These are phyloP conservation scores for Erodium texanum DNA, from an alignment of 441 rosid genomes.

Conservation along the genomic window DNA sequence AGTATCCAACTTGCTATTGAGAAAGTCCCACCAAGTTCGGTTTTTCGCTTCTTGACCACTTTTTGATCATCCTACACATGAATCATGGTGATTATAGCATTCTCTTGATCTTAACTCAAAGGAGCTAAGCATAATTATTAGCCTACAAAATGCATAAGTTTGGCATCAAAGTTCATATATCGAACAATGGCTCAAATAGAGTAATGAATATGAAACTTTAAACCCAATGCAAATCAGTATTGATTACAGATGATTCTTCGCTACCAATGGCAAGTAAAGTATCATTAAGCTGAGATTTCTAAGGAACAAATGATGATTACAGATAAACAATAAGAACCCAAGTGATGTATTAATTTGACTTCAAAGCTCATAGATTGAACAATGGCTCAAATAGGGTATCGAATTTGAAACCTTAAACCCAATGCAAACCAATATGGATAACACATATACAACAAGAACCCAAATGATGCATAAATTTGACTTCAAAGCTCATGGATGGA, in stretches of 20 bases:
- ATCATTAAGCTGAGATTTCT: not conserved
- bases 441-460: too few relatives aligned
- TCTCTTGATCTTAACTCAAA: too few relatives aligned
- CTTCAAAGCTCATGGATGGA: not conserved
- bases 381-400: not conserved
- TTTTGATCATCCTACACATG: constrained; percentile 68
- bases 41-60: constrained; percentile 73
- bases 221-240: too few relatives aligned
- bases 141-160: too few relatives aligned
- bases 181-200: too few relatives aligned
- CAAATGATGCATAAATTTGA: not conserved
- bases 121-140: too few relatives aligned
- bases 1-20: constrained; percentile 96
- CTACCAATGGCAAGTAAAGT: not conserved
- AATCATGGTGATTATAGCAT: constrained; percentile 2
- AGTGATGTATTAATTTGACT: not conserved
- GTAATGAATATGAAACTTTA: too few relatives aligned
- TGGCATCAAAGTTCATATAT: too few relatives aligned
- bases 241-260: too few relatives aligned
- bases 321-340: not conserved
- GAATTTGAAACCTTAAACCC: not conserved
- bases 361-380: not conserved
- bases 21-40: constrained; percentile 88
- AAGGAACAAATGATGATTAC: not conserved
- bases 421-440: not conserved